These are phyloP conservation scores for Penicillium samsonianum DNA, from an alignment of 495 filamentous ascomycete species.

Conservation along the genomic window DNA sequence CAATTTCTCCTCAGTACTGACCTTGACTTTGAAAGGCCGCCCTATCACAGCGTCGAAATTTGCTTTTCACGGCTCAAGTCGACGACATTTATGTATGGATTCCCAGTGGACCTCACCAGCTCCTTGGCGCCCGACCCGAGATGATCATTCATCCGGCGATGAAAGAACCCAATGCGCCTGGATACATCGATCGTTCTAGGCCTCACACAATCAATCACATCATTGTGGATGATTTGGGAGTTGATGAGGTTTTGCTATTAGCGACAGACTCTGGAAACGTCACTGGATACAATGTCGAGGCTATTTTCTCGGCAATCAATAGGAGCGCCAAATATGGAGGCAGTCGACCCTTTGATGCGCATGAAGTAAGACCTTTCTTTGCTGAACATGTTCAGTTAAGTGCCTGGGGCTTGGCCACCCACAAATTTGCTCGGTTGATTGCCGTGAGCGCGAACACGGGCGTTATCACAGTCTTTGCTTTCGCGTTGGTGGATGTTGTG, in stretches of 20 bases:
- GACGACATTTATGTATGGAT: conserved; percentile 73
- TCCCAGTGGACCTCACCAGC: conserved; percentile 66
- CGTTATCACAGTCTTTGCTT: conserved; percentile 70
- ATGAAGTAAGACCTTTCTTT: conserved; percentile 60
- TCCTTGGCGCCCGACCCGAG: conserved; percentile 58
- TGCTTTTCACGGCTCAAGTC: conserved; percentile 77
- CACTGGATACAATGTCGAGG: conserved; percentile 70
- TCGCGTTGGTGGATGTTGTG: conserved; percentile 56
- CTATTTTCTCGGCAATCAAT: conserved; percentile 50
- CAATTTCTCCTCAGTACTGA: not conserved
- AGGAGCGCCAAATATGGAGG: conserved; percentile 29
- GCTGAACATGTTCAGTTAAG: conserved; percentile 71
- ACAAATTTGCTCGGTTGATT: conserved; percentile 73
- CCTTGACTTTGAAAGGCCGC: conserved; percentile 41
- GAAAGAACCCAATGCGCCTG: conserved; percentile 47
- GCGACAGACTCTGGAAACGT: conserved; percentile 90
- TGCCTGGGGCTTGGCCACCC: conserved; percentile 89
- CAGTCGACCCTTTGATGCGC: conserved; percentile 28
- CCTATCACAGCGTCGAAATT: conserved; percentile 59
- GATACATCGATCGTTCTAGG: conserved; percentile 54
- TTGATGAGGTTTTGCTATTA: conserved; percentile 74
- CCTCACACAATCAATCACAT: conserved; percentile 80
- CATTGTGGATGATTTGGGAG: conserved; percentile 75
- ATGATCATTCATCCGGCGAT: conserved; percentile 66
- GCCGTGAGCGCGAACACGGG: conserved; percentile 76